Evolutionary conservation across 2,329 filamentous ascomycete genomes (phyloP).

Genomic region (Fusarium incarnatum): DNA sequence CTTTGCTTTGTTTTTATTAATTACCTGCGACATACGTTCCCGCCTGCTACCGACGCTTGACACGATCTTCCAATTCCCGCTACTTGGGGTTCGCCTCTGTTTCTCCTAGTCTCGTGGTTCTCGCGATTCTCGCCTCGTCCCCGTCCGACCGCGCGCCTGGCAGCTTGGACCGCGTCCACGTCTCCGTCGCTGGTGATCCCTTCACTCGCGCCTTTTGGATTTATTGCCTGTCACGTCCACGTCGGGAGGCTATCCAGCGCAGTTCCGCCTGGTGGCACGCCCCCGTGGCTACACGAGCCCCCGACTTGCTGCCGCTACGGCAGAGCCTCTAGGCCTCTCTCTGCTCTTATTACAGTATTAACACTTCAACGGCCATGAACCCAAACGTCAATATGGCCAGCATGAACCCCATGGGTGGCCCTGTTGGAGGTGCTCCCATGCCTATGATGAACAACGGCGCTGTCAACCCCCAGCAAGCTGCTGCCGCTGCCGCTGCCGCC

Average conservation of each 20-base stretch:
- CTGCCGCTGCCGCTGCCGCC: conserved; percentile 48
- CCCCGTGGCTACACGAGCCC: conserved; percentile 50
- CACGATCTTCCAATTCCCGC: conserved; percentile 40
- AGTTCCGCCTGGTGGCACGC: conserved; percentile 51
- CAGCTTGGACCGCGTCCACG: conserved; percentile 46
- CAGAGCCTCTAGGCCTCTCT: conserved; percentile 43
- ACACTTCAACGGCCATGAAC: conserved; percentile 62
- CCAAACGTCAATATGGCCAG: conserved; percentile 72
- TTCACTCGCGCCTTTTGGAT: conserved; percentile 42
- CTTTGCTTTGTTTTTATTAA: conserved; percentile 21
- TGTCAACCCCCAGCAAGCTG: conserved; percentile 49
- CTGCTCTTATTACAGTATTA: conserved; percentile 33
- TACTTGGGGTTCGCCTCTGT: conserved; percentile 33
- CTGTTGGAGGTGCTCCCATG: conserved; percentile 70
- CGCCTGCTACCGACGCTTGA: conserved; percentile 37
- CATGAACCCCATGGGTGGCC: conserved; percentile 76
- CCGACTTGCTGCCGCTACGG: conserved; percentile 41
- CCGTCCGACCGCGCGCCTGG: conserved; percentile 40
- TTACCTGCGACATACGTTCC: conserved; percentile 23
- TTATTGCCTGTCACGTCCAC: conserved; percentile 50
- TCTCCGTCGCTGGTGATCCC: conserved; percentile 25
- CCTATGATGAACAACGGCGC: conserved; percentile 75
- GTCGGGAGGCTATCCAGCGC: conserved; percentile 50
- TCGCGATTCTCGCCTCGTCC: conserved; percentile 40
- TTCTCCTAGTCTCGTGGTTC: conserved; percentile 42